phyloP scores from a whole-genome alignment of 805 yeast genomes.

The Pachysolen tannophilus region DNA sequence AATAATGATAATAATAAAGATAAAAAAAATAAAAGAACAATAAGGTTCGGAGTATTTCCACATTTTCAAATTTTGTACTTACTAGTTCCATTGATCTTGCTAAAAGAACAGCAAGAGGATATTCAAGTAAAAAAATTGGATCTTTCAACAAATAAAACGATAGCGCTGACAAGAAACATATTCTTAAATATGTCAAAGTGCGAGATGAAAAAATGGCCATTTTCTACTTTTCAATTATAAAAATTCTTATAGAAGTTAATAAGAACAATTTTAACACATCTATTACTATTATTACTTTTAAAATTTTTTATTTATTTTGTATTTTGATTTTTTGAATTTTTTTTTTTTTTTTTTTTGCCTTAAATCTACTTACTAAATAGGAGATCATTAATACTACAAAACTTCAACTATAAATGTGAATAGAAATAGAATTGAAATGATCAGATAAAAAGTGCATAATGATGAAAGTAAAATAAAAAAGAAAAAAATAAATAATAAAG shows the following conservation, averaged over 20 bases:
- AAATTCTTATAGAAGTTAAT: too few species aligned
- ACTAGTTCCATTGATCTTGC: slow-evolving; percentile 54
- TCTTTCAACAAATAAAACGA: slow-evolving; percentile 41
- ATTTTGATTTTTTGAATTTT: neutral
- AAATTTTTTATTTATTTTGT: neutral
- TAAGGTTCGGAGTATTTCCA: neutral
- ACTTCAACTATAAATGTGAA: too few species aligned
- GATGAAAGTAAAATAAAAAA: too few species aligned
- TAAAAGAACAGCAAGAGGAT: slow-evolving; percentile 41
- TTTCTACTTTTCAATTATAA: neutral
- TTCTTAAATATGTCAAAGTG: slow-evolving; percentile 38
- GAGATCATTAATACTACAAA: too few species aligned
- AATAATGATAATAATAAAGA: neutral
- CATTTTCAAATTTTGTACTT: slow-evolving; percentile 9
- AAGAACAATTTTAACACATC: too few species aligned
- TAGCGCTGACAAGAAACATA: slow-evolving; percentile 32
- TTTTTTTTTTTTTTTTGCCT: neutral
- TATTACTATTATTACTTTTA: too few species aligned
- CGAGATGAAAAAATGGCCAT: slow-evolving; percentile 26
- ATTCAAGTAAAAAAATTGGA: slow-evolving; percentile 33
- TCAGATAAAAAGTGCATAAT: too few species aligned
- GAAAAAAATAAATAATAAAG: too few species aligned
- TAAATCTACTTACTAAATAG: too few species aligned
- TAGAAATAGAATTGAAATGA: too few species aligned
- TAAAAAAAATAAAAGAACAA: neutral